Evolutionary conservation across 139 green algal species (phyloP).

Genomic region (Tetraselmis chui): DNA sequence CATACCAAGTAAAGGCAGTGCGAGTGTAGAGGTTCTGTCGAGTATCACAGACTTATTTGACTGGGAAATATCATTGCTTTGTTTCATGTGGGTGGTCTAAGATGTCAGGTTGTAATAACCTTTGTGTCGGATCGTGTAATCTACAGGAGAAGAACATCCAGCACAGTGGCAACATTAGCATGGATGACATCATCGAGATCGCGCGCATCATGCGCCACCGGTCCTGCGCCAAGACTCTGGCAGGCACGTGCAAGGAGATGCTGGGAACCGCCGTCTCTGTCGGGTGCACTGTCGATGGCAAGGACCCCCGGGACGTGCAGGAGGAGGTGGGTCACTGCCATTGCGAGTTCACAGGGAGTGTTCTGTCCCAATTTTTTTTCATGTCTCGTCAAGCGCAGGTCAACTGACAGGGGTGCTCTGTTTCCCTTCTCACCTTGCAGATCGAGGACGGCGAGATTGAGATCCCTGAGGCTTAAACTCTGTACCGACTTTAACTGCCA

Average conservation of each 20-base stretch:
- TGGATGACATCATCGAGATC: constrained; percentile 95
- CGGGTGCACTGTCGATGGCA: constrained; percentile 93
- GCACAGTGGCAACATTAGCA: constrained; percentile 91
- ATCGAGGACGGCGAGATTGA: constrained; percentile 81
- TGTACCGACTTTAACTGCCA: too few relatives aligned
- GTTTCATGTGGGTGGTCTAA: too few relatives aligned
- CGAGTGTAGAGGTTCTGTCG: too few relatives aligned
- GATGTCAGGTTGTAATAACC: constrained; percentile 1
- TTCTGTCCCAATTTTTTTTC: not conserved
- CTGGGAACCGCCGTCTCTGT: constrained; percentile 92
- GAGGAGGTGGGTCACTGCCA: constrained; percentile 43
- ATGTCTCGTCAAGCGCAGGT: not conserved
- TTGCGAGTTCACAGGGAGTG: not conserved
- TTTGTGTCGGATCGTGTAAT: not conserved
- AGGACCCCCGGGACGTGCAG: constrained; percentile 89
- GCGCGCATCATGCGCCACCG: constrained; percentile 90
- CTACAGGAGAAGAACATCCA: constrained; percentile 95
- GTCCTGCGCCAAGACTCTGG: constrained; percentile 80
- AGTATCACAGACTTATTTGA: too few relatives aligned
- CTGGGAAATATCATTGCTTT: too few relatives aligned
- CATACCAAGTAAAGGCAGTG: too few relatives aligned
- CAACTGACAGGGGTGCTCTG: not conserved
- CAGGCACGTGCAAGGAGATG: constrained; percentile 97
- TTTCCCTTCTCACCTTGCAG: constrained; percentile 24
- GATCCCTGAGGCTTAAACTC: constrained; percentile 53